Evolutionary conservation across 805 yeast genomes (phyloP), one percentile per base, ranked within the genome.

Genomic region (Yarrowia sp.): DNA sequence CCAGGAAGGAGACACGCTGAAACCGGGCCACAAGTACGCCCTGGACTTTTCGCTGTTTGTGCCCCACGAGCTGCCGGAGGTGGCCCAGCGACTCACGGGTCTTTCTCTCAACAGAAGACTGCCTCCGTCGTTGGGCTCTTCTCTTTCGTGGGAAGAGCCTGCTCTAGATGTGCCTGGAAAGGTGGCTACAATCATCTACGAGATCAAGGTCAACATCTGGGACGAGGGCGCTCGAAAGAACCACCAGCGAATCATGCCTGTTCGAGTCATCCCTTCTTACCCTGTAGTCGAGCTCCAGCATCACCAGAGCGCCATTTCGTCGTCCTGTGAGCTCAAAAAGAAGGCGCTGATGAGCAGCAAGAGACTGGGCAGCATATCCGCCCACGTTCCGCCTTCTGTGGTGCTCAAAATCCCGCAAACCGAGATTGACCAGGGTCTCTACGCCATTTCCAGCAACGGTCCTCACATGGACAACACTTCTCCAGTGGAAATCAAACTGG

Each of bases 401-500:
- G 66, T 61, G 8, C 66, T 61, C 55, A 61, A 61, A n/a, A 61
- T 61, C 24, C 66, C 66, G 4, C 66, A 61, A 14, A 61, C 66
- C 12, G 73, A 86, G 70, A 94, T 95, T 74, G 99, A 95, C 77
- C 99, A 95, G 82, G 84, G 96, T 68, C 84, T 95, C 72, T 95
- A 95, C 83, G 92, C 98, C 36, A 38, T 61, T 24, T 20, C 36
- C 34, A 61, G 46, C 46, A 46, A 46, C 24, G 66, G 66, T 36
- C 55, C 55, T 17, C n/a, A 46, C 44, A 20, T 15, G 46, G 55
- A 61, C 38, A 61, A 61, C 55, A 39, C 66, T 1, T 61, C 66
- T 13, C 55, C 46, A 1, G 66, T 61, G 20, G 66, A 61, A 17
- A 39, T 61, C 36, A 61, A 61, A n/a, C 46, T 61, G 56, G 66